phyloP scores from a whole-genome alignment of 345 rosid genomes.

The Gossypioides kirkii region DNA sequence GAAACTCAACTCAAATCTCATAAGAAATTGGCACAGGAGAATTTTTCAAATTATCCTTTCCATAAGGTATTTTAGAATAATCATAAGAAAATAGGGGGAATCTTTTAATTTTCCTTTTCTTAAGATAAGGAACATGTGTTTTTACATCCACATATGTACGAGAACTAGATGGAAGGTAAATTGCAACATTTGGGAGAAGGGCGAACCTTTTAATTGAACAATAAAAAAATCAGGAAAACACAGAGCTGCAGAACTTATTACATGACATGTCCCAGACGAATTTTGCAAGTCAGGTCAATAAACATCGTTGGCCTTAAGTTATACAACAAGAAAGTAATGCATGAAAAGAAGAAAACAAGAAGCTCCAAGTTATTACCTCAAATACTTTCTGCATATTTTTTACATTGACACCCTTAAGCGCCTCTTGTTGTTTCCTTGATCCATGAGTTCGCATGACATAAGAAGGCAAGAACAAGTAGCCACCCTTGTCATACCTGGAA shows the following conservation, averaged over 20 bases:
- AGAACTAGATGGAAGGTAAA: background rate
- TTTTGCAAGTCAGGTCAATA: background rate
- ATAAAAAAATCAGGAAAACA: background rate
- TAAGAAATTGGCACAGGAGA: background rate
- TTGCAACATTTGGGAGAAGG: background rate
- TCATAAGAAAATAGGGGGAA: background rate
- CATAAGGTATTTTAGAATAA: background rate
- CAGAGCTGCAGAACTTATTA: background rate
- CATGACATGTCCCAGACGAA: background rate
- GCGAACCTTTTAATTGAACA: background rate
- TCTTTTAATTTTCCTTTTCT: background rate
- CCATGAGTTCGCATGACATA: slow-evolving; percentile 97
- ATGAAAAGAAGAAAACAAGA: background rate
- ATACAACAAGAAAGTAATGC: background rate
- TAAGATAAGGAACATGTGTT: background rate
- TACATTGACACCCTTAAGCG: slow-evolving; percentile 41
- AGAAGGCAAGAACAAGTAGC: slow-evolving; percentile 87
- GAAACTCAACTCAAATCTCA: background rate
- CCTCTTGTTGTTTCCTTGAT: slow-evolving; percentile 73
- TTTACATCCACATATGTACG: background rate
- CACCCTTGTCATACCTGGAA: slow-evolving; percentile 86
- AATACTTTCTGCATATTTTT: slow-evolving; percentile 59
- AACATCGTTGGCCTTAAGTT: slow-evolving; percentile 1
- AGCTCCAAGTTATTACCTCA: slow-evolving; percentile 49
- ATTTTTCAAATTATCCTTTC: background rate